Evolutionary conservation across 73 alveolate species (phyloP).

Genomic region (Paramecium sexaurelia): DNA sequence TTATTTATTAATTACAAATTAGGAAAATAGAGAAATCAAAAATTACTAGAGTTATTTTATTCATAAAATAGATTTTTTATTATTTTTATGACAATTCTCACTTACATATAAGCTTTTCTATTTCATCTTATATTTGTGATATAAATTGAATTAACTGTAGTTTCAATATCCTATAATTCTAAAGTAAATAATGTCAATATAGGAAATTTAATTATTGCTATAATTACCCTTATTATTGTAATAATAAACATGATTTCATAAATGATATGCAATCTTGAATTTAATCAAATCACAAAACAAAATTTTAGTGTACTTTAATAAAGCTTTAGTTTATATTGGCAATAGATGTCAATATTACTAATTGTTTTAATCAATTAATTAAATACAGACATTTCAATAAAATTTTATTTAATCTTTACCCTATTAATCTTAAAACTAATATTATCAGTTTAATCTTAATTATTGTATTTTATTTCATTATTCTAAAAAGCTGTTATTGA

Average conservation of each 20-base stretch:
- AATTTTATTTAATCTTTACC: not conserved
- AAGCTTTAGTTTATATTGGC: not conserved
- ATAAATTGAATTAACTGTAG: not conserved
- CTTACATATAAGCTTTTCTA: not conserved
- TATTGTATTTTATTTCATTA: not conserved
- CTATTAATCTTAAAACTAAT: not conserved
- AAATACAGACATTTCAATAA: not conserved
- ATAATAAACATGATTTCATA: not conserved
- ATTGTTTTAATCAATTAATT: not conserved
- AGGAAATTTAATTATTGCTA: not conserved
- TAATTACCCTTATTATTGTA: not conserved
- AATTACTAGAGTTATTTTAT: not conserved
- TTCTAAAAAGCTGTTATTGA: not conserved
- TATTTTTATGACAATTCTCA: not conserved
- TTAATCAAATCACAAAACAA: not conserved
- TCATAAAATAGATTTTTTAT: not conserved
- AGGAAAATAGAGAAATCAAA: not conserved
- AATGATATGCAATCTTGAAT: not conserved
- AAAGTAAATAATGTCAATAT: not conserved
- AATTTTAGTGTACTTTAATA: not conserved
- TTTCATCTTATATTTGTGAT: not conserved
- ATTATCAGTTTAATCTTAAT: not conserved
- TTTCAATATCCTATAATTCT: not conserved
- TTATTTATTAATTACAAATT: not conserved
- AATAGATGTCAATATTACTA: not conserved